A percentile compares a stretch with the other conserved stretches of the same genome.
phyloP scores from a whole-genome alignment of 768 basidiomycete genomes.

The Porphyrellus cyaneotinctus region DNA sequence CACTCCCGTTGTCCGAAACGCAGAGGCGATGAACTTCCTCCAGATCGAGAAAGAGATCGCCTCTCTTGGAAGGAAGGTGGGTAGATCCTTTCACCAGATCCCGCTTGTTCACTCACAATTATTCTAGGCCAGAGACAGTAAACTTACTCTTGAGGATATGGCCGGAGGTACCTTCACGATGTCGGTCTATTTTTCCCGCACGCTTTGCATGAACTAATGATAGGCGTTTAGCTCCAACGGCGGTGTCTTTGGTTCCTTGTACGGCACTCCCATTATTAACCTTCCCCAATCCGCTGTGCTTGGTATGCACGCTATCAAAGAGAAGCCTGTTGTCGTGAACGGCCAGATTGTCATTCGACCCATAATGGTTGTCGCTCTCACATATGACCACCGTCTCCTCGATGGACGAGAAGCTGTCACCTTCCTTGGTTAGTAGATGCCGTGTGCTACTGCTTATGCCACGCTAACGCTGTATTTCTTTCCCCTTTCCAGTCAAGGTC shows the following conservation, averaged over 20 bases:
- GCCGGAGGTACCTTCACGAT: slow-evolving; percentile 98
- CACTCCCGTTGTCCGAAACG: slow-evolving; percentile 92
- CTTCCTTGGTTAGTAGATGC: slow-evolving; percentile 77
- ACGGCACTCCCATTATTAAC: slow-evolving; percentile 99
- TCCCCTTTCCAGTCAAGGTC: slow-evolving; percentile 60
- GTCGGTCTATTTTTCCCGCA: slow-evolving; percentile 41
- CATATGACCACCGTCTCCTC: slow-evolving; percentile 93
- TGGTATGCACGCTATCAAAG: slow-evolving; percentile 96
- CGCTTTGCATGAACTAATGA: background rate
- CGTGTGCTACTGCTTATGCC: background rate
- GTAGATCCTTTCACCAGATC: slow-evolving; percentile 8
- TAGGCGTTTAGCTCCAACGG: slow-evolving; percentile 79
- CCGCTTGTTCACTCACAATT: slow-evolving; percentile 5
- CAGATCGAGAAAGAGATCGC: slow-evolving; percentile 94
- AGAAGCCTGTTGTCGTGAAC: slow-evolving; percentile 83
- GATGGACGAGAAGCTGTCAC: slow-evolving; percentile 96
- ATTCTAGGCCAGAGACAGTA: slow-evolving; percentile 76
- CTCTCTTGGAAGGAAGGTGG: slow-evolving; percentile 81
- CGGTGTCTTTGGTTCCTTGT: slow-evolving; percentile 95
- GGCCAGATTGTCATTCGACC: slow-evolving; percentile 96
- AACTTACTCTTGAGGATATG: slow-evolving; percentile 97
- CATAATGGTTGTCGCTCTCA: slow-evolving; percentile 92
- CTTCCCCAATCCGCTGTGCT: slow-evolving; percentile 92
- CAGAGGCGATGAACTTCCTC: slow-evolving; percentile 79
- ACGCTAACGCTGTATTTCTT: slow-evolving; percentile 2